Base-by-base conservation (phyloP, 371 early-diverging fungal genomes). In the Mortierella sp. region DNA sequence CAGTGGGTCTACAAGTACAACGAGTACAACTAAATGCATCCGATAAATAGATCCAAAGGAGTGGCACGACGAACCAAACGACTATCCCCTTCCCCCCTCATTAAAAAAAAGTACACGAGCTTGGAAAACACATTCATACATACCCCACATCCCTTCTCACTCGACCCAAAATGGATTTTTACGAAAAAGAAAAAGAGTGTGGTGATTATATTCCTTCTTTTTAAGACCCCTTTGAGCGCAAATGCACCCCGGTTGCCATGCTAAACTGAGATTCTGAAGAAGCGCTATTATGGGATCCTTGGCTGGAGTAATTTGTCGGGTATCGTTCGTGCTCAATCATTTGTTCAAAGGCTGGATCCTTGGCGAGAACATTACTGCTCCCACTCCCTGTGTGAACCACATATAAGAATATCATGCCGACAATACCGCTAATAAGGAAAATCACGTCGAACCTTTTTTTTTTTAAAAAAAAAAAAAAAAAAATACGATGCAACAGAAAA, bases 381-480 rank as follows among this genome's bases (percentile, higher is more conserved):
- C 86, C 85, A 37, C 85, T 87, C 2, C 91, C 91, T 57, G 85
- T 88, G 68, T 94, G 91, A 44, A 92, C 83, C 46, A 94, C 83
- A 66, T 91, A 94, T 25, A 93, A 76, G 44, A 93, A 80, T n/a
- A 85, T 70, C 15, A 85, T 82, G 14, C 92, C 90, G 44, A 88
- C 56, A 14, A 92, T 64, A 0, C 94, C 96, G 6, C 93, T 89
- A n/a, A 93, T 82, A 50, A 97, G 81, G 81, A 96, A 95, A 16
- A 97, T 95, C 25, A 93, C 87, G 81, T 98, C 98, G 67, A 96
- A 97, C 75, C 75, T 75, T 46, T n/a, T 11, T 19, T n/a, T 5
- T 5, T 19, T 7, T 43, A 29, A 30, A 66, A 52, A 11, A 6
- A 1, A 28, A 21, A 7, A 15, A 21, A 6, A 43, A n/a, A 21